Conservation (phyloP, 805 yeast species). For the Nakazawaea wickerhamii region DNA sequence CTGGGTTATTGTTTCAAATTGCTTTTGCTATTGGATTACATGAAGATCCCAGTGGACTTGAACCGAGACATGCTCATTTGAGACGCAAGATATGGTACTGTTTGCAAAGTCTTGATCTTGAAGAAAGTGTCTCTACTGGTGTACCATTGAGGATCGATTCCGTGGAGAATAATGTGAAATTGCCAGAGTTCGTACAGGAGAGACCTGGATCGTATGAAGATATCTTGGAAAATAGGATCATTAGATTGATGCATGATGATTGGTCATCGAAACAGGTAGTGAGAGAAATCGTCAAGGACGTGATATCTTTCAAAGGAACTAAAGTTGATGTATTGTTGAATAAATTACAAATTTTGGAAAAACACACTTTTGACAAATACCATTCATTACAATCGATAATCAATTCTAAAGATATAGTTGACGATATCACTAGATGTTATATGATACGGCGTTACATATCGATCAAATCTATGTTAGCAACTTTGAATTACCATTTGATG, state of each 20-base stretch:
- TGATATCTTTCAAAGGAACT: slow-evolving; percentile 26
- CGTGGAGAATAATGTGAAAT: slow-evolving; percentile 36
- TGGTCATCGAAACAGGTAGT: slow-evolving; percentile 21
- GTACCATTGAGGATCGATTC: slow-evolving; percentile 32
- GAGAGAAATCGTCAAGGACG: slow-evolving; percentile 38
- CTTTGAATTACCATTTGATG: slow-evolving; percentile 37
- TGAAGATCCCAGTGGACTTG: slow-evolving; percentile 37
- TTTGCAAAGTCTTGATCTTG: slow-evolving; percentile 35
- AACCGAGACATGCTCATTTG: slow-evolving; percentile 36
- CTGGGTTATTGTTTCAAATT: slow-evolving; percentile 36
- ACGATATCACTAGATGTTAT: slow-evolving; percentile 21
- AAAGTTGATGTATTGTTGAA: slow-evolving; percentile 27
- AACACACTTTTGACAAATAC: background rate
- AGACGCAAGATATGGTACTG: slow-evolving; percentile 58
- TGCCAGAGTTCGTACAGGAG: slow-evolving; percentile 31
- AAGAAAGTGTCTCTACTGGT: slow-evolving; percentile 37
- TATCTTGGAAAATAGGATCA: slow-evolving; percentile 6
- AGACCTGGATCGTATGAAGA: slow-evolving; percentile 8
- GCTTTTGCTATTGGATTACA: slow-evolving; percentile 42
- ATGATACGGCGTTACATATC: slow-evolving; percentile 20
- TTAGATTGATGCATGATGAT: slow-evolving; percentile 18
- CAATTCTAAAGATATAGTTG: slow-evolving; percentile 16
- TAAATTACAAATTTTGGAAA: slow-evolving; percentile 24
- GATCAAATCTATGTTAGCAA: slow-evolving; percentile 29
- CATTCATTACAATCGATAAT: slow-evolving; percentile 14